Evolutionary conservation across 129 eudicot genomes (phyloP).

Genomic region (Arctium minus): DNA sequence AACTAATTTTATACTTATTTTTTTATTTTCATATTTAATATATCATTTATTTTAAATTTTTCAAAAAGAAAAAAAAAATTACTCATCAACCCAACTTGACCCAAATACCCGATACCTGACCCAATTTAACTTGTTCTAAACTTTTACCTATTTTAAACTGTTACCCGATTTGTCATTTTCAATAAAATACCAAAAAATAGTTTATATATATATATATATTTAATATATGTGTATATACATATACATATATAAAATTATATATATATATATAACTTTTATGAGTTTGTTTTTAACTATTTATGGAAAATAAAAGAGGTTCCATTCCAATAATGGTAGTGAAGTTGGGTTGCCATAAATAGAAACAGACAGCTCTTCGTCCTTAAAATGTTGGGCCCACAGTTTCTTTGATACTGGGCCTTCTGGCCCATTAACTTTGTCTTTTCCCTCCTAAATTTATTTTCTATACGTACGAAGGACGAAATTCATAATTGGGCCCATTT

Average conservation of each 20-base stretch:
- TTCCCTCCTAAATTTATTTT: slow-evolving; percentile 7
- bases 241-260: background rate
- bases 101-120: too few species aligned
- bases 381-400: slow-evolving; percentile 18
- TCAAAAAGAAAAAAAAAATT: too few species aligned
- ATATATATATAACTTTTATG: background rate
- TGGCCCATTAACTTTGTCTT: slow-evolving; percentile 28
- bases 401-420: slow-evolving; percentile 17
- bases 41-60: too few species aligned
- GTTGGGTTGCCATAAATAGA: slow-evolving; percentile 27
- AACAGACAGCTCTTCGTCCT: slow-evolving; percentile 26
- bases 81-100: too few species aligned
- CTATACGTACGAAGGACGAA: slow-evolving; percentile 7
- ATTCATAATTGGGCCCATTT: slow-evolving; percentile 5
- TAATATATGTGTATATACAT: background rate
- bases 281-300: background rate
- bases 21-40: too few species aligned
- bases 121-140: too few species aligned
- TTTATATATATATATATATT: too few species aligned
- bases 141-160: background rate
- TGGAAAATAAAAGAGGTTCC: slow-evolving; percentile 9
- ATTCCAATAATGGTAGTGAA: slow-evolving; percentile 6
- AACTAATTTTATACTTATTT: background rate
- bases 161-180: background rate
- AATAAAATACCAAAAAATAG: background rate